These are phyloP conservation scores for Tilletia indica DNA, from an alignment of 1,284 basidiomycete species.

Conservation along the genomic window DNA sequence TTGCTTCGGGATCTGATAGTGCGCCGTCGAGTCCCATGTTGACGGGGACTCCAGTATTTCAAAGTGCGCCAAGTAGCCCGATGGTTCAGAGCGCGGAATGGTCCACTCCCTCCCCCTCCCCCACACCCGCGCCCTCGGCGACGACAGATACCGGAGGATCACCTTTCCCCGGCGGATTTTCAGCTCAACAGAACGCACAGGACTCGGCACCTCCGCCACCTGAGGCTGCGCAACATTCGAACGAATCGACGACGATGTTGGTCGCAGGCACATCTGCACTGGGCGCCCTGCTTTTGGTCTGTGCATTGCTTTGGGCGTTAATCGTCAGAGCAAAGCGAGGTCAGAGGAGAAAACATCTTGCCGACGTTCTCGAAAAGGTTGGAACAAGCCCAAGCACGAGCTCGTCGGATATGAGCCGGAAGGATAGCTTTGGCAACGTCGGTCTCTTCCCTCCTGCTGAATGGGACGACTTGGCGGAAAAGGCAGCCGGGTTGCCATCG, in stretches of 20 bases:
- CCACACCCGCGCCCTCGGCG: background rate
- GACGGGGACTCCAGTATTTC: conserved; percentile 5
- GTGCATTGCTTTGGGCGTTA: conserved; percentile 14
- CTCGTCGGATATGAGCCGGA: background rate
- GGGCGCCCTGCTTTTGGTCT: conserved; percentile 13
- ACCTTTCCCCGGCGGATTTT: too few relatives aligned
- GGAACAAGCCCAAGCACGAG: conserved; percentile 17
- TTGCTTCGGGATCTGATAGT: background rate
- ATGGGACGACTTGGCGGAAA: conserved; percentile 2
- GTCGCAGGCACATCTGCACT: conserved; percentile 10
- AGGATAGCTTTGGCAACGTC: conserved; percentile 5
- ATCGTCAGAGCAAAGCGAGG: background rate
- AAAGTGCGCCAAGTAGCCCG: conserved; percentile 1
- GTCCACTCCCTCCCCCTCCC: background rate
- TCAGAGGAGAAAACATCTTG: conserved; percentile 10
- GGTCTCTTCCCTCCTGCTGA: background rate
- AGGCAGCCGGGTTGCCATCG: background rate
- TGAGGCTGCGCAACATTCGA: background rate
- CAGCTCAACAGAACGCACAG: background rate
- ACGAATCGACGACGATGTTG: background rate
- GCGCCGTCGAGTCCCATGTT: conserved; percentile 1
- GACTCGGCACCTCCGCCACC: background rate
- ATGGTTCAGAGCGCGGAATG: conserved; percentile 14
- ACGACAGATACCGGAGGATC: background rate
- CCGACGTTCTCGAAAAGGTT: conserved; percentile 6